Evolutionary conservation across 2,329 filamentous ascomycete genomes (phyloP).

Genomic region (Aspergillus cejpii): DNA sequence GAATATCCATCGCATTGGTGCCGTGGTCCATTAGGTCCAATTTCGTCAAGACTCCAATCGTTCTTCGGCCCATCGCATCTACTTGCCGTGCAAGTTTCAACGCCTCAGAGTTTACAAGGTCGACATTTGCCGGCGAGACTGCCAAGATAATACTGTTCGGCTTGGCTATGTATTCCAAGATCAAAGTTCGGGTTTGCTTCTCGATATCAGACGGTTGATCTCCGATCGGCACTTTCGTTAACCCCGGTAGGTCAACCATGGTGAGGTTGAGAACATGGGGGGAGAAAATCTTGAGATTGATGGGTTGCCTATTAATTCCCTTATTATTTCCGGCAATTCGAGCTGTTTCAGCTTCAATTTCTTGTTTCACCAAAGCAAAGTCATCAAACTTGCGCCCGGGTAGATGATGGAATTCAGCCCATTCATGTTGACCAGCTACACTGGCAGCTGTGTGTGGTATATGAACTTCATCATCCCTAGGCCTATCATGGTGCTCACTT

Average conservation of each 20-base stretch:
- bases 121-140: conserved; percentile 94
- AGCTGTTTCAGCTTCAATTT: conserved; percentile 95
- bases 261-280: conserved; percentile 95
- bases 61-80: conserved; percentile 85
- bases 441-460: conserved; percentile 71
- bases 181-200: conserved; percentile 93
- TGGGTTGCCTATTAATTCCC: conserved; percentile 93
- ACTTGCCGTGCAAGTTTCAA: conserved; percentile 95
- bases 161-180: conserved; percentile 97
- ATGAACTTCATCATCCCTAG: conserved; percentile 57
- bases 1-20: conserved; percentile 92
- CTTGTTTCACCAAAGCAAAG: conserved; percentile 86
- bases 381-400: conserved; percentile 83
- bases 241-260: conserved; percentile 85
- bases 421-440: conserved; percentile 61
- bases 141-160: conserved; percentile 97
- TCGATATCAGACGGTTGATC: conserved; percentile 97
- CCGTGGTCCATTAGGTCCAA: conserved; percentile 98
- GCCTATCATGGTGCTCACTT: conserved; percentile 61
- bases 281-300: conserved; percentile 98
- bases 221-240: conserved; percentile 97
- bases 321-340: conserved; percentile 96
- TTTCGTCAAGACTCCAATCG: conserved; percentile 95
- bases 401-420: conserved; percentile 96
- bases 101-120: conserved; percentile 96